phyloP scores from a whole-genome alignment of 2,329 filamentous ascomycete genomes.

The Cercospora citrullina region DNA sequence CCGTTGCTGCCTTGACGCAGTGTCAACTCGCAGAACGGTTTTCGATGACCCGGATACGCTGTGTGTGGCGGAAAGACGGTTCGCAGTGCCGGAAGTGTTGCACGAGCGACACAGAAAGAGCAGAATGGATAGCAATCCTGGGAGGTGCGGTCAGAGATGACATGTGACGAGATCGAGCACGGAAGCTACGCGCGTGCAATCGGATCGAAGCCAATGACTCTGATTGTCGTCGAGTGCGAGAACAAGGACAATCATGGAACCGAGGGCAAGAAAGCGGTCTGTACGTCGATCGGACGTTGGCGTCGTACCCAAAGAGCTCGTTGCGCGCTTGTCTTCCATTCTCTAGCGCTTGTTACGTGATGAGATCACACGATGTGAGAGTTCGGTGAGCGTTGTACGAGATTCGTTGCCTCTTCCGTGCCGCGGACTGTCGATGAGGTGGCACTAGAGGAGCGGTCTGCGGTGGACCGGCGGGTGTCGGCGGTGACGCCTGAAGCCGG shows the following conservation, averaged over 20 bases:
- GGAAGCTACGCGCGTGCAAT: not conserved
- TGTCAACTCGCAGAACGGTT: not conserved
- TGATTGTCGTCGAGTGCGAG: not conserved
- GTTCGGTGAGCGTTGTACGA: not conserved
- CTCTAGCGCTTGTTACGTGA: not conserved
- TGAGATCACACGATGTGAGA: not conserved
- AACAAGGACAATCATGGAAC: not conserved
- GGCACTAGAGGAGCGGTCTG: conserved; percentile 5
- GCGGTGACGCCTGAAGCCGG: conserved; percentile 3
- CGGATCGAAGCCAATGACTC: not conserved
- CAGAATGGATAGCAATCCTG: too few relatives aligned
- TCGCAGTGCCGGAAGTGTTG: not conserved
- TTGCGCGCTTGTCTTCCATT: not conserved
- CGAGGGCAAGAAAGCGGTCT: not conserved
- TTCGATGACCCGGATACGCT: not conserved
- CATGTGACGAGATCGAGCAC: not conserved
- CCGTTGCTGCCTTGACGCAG: not conserved
- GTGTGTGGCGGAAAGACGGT: not conserved
- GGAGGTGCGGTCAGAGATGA: not conserved
- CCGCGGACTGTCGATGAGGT: conserved; percentile 1
- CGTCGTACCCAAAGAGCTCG: not conserved
- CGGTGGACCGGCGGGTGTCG: not conserved
- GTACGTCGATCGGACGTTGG: not conserved
- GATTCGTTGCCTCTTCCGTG: not conserved
- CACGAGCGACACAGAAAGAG: not conserved